A percentile compares a stretch with the other conserved stretches of the same genome.
phyloP scores from a whole-genome alignment of 2,329 filamentous ascomycete species.

The Colletotrichum sp. region DNA sequence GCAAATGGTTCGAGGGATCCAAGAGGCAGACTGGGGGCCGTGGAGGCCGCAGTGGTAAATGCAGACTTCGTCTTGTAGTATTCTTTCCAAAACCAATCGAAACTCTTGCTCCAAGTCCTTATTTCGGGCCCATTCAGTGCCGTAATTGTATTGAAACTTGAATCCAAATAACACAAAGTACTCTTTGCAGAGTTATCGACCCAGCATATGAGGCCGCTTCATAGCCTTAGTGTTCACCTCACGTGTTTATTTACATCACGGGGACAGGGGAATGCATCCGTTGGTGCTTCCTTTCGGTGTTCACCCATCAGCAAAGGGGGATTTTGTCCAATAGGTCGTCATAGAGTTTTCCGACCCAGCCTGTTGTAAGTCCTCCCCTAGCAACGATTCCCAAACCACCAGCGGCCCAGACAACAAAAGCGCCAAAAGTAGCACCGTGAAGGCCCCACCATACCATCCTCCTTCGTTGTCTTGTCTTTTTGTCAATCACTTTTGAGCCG shows the following conservation, averaged over 20 bases:
- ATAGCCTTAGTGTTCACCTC: not conserved
- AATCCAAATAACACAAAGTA: not conserved
- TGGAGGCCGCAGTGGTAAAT: not conserved
- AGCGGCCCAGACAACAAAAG: constrained; percentile 77
- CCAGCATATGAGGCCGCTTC: not conserved
- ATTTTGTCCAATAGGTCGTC: constrained; percentile 67
- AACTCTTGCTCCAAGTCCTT: not conserved
- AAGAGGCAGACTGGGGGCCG: not conserved
- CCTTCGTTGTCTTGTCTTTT: constrained; percentile 55
- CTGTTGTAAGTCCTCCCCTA: constrained; percentile 69
- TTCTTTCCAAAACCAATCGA: not conserved
- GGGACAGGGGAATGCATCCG: not conserved
- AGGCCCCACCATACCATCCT: constrained; percentile 74
- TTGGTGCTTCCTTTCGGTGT: not conserved
- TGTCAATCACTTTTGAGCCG: constrained; percentile 51
- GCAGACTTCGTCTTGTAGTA: not conserved
- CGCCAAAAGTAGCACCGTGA: constrained; percentile 64
- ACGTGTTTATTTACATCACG: not conserved
- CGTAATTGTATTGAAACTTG: not conserved
- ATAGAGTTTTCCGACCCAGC: constrained; percentile 83
- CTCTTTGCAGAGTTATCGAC: not conserved
- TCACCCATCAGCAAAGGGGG: constrained; percentile 13
- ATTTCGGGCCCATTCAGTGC: not conserved
- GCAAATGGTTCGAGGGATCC: not conserved
- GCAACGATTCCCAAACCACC: constrained; percentile 83